phyloP scores from a whole-genome alignment of 192 early-diverging fungal species.

The Coemansia sp. region DNA sequence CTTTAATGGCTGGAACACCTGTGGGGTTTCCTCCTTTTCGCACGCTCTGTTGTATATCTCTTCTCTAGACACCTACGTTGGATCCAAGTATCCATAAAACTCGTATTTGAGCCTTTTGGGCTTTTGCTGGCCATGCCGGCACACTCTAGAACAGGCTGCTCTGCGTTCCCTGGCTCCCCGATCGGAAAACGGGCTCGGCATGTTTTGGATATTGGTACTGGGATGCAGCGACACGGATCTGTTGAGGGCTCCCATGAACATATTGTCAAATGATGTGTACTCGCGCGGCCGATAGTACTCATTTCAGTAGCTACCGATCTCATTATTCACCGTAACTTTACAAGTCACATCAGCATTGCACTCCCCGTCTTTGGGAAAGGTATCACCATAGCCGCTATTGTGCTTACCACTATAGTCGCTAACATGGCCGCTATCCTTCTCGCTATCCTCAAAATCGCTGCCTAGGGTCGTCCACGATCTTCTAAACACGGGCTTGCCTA shows the following conservation, averaged over 20 bases:
- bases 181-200: conserved; percentile 43
- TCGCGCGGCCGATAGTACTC: conserved; percentile 84
- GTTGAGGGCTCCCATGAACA: conserved; percentile 89
- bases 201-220: conserved; percentile 17
- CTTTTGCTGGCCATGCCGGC: conserved; percentile 29
- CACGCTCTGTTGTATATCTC: conserved; percentile 42
- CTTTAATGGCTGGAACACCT: conserved; percentile 32
- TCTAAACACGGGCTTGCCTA: conserved; percentile 36
- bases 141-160: background rate
- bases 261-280: conserved; percentile 71
- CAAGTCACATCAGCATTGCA: background rate
- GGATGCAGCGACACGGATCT: conserved; percentile 61
- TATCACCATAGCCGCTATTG: background rate
- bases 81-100: conserved; percentile 28
- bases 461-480: conserved; percentile 45
- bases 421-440: background rate
- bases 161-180: conserved; percentile 11
- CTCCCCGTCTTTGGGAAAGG: background rate
- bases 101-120: conserved; percentile 49
- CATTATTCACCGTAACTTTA: background rate
- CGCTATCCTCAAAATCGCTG: conserved; percentile 11
- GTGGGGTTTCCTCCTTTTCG: conserved; percentile 34
- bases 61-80: conserved; percentile 31
- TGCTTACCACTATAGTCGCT: conserved; percentile 6
- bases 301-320: conserved; percentile 67